Conservation (phyloP, 768 basidiomycete genomes). For the Pholiota conissans region DNA sequence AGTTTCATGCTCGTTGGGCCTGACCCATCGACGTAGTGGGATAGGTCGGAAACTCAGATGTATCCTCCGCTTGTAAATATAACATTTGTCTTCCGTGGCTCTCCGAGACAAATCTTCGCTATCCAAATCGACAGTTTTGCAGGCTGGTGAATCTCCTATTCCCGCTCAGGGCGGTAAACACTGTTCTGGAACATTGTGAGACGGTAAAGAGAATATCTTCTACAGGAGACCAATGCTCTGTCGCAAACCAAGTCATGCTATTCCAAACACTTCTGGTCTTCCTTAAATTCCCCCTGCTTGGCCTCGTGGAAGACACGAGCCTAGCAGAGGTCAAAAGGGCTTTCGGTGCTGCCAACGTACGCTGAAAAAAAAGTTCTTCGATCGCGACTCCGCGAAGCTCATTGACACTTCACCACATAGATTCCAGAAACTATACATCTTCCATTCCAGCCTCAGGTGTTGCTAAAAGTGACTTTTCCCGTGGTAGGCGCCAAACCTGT, state of each 20-base stretch:
- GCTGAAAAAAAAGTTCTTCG: background rate
- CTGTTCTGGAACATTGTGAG: background rate
- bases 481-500: constrained; percentile 26
- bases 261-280: background rate
- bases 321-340: constrained; percentile 26
- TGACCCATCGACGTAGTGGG: background rate
- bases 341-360: constrained; percentile 30
- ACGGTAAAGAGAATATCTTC: background rate
- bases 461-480: constrained; percentile 37
- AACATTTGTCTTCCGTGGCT: no score
- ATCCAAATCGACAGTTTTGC: no score
- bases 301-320: constrained; percentile 28
- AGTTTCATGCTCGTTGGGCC: constrained; percentile 48
- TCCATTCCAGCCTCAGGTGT: constrained; percentile 31
- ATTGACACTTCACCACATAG: constrained; percentile 18
- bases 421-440: constrained; percentile 31
- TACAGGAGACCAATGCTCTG: background rate
- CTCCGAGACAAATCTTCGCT: no score
- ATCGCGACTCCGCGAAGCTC: background rate
- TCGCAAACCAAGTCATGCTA: background rate
- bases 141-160: no score
- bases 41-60: no score
- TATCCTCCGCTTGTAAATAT: no score
- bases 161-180: no score
- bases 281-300: background rate